phyloP scores from a whole-genome alignment of 2,329 filamentous ascomycete genomes.

The Hysterium pulicare region DNA sequence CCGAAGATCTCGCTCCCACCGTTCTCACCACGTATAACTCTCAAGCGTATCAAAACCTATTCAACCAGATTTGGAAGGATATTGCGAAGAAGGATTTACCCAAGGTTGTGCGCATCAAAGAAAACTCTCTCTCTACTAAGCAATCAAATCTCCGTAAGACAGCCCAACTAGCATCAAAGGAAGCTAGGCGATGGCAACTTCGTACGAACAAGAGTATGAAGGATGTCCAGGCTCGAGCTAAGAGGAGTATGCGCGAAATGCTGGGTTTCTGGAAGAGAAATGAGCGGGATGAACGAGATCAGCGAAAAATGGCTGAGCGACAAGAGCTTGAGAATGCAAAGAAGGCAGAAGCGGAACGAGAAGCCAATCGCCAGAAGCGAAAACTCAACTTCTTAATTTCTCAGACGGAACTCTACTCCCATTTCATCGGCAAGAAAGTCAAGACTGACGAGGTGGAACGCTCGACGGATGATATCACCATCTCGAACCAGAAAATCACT shows the following conservation, averaged over 20 bases:
- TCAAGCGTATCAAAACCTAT: slow-evolving; percentile 94
- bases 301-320: slow-evolving; percentile 89
- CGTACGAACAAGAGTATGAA: slow-evolving; percentile 98
- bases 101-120: slow-evolving; percentile 86
- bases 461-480: slow-evolving; percentile 72
- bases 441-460: slow-evolving; percentile 94
- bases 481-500: slow-evolving; percentile 48
- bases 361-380: slow-evolving; percentile 94
- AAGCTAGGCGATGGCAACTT: slow-evolving; percentile 94
- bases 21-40: slow-evolving; percentile 64
- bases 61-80: slow-evolving; percentile 95
- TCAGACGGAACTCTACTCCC: slow-evolving; percentile 96
- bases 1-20: slow-evolving; percentile 46
- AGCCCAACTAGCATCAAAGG: slow-evolving; percentile 91
- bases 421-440: slow-evolving; percentile 99
- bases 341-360: slow-evolving; percentile 93
- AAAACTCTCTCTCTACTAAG: slow-evolving; percentile 79
- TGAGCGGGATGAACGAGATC: slow-evolving; percentile 92
- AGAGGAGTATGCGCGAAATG: slow-evolving; percentile 99
- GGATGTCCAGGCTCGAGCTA: slow-evolving; percentile 92
- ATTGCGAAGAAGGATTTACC: slow-evolving; percentile 89
- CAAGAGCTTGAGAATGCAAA: slow-evolving; percentile 96
- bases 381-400: slow-evolving; percentile 99
- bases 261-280: slow-evolving; percentile 99
- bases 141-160: slow-evolving; percentile 98